Base-by-base conservation (phyloP, 2,329 filamentous ascomycete genomes). In the Bipolaris cookei region DNA sequence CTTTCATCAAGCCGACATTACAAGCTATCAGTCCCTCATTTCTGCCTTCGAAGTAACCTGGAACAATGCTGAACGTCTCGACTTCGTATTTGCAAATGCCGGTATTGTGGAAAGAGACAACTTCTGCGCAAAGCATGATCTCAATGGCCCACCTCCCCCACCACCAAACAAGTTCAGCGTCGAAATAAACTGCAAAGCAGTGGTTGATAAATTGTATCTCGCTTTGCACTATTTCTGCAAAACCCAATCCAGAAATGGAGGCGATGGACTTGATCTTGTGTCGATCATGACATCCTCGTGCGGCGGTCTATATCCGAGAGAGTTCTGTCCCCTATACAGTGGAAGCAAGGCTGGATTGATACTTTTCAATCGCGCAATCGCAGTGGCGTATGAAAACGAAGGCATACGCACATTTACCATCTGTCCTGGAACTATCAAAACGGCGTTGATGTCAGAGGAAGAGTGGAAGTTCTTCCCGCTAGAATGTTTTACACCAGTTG, bases 81-180 rank as follows among this genome's bases (percentile, higher is more conserved):
- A 82, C 67, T 81, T 82, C 58, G 79, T 82, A 32, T 83, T 80
- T 59, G 80, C 79, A 14, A 83, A 82, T 52, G 80, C 80, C 0
- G 81, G 81, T 1, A 74, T 81, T 20, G 68, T 81, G 6, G 79
- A 81, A 51, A 65, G 72, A 16, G 63, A 71, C 51, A 79, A 78
- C 53, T 80, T 80, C 65, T 81, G 77, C 61, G 70, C 69, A 41
- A 66, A 59, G 6, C 71, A 77, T 47, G 62, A 67, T 32, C 46
- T 77, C 23, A 55, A 55, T n/a, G 63, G 58, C 6, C 49, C 62
- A 6, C 59, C 61, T 1, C 70, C 71, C 0, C 63, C 79, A 1
- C 64, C 70, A 13, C 72, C 71, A 23, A 70, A 67, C 32, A 62
- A 74, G 18, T 69, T 77, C 8, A 72, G 76, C 43, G 72, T 80